Percentiles rank a stretch among this genome's conserved stretches.
phyloP scores from a whole-genome alignment of 345 rosid genomes.

The Citrus reticulata region DNA sequence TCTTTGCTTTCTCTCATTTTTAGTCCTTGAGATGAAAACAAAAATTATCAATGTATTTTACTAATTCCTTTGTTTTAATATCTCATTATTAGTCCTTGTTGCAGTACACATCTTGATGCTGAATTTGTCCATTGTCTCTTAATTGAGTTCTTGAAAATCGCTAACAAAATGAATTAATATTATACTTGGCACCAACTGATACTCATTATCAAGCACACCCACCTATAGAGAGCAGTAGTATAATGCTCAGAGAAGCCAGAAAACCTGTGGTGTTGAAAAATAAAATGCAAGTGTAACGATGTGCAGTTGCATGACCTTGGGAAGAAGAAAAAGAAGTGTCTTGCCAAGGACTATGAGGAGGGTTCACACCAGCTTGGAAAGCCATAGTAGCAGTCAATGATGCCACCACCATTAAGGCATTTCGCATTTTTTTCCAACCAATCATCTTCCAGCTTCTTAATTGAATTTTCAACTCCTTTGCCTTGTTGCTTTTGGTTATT shows the following conservation, averaged over 20 bases:
- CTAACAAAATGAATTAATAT: no score
- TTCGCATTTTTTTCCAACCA: conserved; percentile 9
- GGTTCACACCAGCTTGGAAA: conserved; percentile 26
- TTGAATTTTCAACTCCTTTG: neutral
- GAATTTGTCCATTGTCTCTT: no score
- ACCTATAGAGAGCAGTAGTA: neutral
- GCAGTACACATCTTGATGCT: no score
- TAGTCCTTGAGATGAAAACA: no score
- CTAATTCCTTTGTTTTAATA: no score
- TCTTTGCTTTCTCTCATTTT: no score
- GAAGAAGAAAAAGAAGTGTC: no score
- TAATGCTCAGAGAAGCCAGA: conserved; percentile 24
- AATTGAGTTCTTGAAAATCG: no score
- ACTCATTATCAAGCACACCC: no score
- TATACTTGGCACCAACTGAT: no score
- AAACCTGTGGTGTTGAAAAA: conserved; percentile 7
- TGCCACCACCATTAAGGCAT: conserved; percentile 26
- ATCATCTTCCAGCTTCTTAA: neutral
- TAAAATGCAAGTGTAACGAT: neutral
- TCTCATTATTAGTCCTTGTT: no score
- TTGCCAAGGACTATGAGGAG: conserved; percentile 24
- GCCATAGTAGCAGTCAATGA: conserved; percentile 31
- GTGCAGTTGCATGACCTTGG: neutral
- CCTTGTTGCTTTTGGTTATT: neutral
- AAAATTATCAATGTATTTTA: no score